Base-by-base conservation (phyloP, 768 basidiomycete genomes). In the Lactarius deliciosus region DNA sequence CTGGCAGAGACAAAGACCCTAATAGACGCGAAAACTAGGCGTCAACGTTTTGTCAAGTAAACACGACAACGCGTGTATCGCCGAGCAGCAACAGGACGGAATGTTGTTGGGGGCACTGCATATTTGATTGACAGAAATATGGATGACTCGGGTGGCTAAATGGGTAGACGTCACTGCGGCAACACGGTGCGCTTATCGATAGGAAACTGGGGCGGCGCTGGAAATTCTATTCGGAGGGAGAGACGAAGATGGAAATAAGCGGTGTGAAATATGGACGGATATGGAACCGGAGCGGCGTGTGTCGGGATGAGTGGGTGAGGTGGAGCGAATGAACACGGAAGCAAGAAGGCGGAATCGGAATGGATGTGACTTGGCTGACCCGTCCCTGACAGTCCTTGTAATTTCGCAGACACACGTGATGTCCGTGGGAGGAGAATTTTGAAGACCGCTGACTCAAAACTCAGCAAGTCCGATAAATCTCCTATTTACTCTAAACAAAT, bases 301-400 rank as follows among this genome's bases (percentile, higher is more conserved):
- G 22, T 5, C 50, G 50, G 43, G 22, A 2, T 2, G 22, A 25
- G 2, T 50, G 20, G 4, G 45, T 25, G 47, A 22, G 47, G 50
- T 28, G 22, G 22, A 45, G 43, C 20, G 20, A 45, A n/a, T 10
- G 43, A 45, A 20, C 13, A 53, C 50, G 50, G 50, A 53, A 53
- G 50, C 50, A 53, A 53, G 50, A 7, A 25, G 50, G 13, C 50
- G 50, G 50, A 53, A 53, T 53, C 50, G 50, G 50, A 53, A 56
- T 56, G 54, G 13, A 22, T 56, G 30, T 56, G 55, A 56, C 55
- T 53, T 53, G 50, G 50, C 50, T 53, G 50, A 53, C 50, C 6
- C 3, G 38, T 22, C 30, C 28, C 36, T 55, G n/a, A n/a, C n/a
- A n/a, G n/a, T n/a, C n/a, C n/a, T n/a, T n/a, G n/a, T n/a, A n/a